These are phyloP conservation scores for Trypanosoma rangeli DNA, from an alignment of 208 protist species.

Conservation along the genomic window DNA sequence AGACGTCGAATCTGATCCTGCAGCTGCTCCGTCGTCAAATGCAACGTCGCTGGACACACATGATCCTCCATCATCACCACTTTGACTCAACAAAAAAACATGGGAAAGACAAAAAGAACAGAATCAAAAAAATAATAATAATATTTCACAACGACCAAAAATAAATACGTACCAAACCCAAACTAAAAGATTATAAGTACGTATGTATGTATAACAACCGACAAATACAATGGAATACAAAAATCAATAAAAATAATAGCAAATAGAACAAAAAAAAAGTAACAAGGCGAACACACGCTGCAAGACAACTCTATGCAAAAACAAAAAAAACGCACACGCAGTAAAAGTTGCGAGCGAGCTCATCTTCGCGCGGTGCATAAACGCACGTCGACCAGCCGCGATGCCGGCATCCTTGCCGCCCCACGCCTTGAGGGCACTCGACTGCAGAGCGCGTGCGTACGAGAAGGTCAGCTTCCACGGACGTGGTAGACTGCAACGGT, in stretches of 20 bases:
- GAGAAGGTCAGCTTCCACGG: conserved; percentile 95
- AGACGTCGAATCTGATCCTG: conserved; percentile 60
- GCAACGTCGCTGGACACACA: neutral
- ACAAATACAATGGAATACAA: too few relatives aligned
- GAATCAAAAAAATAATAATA: too few relatives aligned
- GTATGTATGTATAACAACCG: too few relatives aligned
- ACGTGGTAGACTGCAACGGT: conserved; percentile 50
- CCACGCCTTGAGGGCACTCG: conserved; percentile 91
- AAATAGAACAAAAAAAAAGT: too few relatives aligned
- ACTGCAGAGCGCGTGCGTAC: conserved; percentile 96
- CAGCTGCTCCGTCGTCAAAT: conserved; percentile 52
- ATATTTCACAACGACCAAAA: too few relatives aligned
- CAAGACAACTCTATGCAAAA: too few relatives aligned
- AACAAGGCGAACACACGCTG: too few relatives aligned
- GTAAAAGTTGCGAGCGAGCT: conserved; percentile 85
- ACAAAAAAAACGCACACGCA: too few relatives aligned
- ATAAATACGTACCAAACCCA: too few relatives aligned
- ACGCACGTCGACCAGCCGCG: conserved; percentile 42
- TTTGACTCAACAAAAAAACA: neutral
- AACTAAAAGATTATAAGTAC: too few relatives aligned
- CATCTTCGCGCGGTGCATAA: conserved; percentile 84
- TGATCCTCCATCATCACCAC: conserved; percentile 7
- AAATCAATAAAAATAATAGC: too few relatives aligned
- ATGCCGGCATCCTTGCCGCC: conserved; percentile 83
- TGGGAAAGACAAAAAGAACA: neutral